These are phyloP conservation scores for Fusarium haematococcum DNA, from an alignment of 2,329 filamentous ascomycete species.

Conservation along the genomic window DNA sequence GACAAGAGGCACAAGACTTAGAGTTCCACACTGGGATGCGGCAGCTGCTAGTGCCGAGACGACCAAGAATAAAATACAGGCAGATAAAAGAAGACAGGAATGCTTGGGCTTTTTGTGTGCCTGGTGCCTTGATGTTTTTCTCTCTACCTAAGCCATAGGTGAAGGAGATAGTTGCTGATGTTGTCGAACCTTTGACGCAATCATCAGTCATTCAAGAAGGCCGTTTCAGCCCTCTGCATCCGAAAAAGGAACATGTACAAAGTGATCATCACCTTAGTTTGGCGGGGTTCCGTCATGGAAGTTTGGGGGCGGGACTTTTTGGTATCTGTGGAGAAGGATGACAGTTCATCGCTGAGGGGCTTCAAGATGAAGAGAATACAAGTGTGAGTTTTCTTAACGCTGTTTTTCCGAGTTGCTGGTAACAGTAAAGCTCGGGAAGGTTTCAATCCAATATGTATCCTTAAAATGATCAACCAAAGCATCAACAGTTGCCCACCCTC, in stretches of 20 bases:
- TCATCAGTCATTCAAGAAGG: slow-evolving; percentile 6
- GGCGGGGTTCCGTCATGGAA: slow-evolving; percentile 19
- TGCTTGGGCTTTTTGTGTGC: background rate
- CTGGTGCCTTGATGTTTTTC: background rate
- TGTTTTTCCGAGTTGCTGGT: background rate
- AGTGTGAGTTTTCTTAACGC: background rate
- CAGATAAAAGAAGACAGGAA: background rate
- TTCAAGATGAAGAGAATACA: background rate
- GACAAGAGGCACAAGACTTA: slow-evolving; percentile 24
- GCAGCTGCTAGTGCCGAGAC: background rate
- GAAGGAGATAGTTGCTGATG: background rate
- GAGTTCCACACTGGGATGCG: background rate
- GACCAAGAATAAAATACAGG: background rate
- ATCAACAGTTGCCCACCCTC: background rate
- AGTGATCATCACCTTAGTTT: slow-evolving; percentile 22
- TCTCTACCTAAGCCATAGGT: background rate
- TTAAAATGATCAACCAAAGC: background rate
- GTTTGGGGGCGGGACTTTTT: slow-evolving; percentile 23
- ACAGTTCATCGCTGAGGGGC: background rate
- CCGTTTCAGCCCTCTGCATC: background rate
- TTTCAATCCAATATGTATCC: background rate
- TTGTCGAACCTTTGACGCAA: background rate
- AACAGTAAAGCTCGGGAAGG: background rate
- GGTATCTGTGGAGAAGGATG: slow-evolving; percentile 17
- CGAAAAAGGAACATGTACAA: background rate